Conservation (phyloP, 441 rosid genomes). For the Sinapis alba region DNA sequence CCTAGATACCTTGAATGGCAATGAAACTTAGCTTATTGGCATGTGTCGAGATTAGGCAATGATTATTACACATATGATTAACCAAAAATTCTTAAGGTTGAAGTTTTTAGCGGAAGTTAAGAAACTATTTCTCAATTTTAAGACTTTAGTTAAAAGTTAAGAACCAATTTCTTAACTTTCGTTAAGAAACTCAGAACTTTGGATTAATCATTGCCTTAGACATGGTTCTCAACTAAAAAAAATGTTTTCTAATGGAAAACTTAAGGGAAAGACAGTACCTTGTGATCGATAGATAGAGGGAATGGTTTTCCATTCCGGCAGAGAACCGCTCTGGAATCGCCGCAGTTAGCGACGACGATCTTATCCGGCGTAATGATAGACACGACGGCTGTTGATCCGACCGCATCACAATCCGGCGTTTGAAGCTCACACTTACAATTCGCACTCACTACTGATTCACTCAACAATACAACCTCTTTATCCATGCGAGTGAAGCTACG, state of each 20-base stretch:
- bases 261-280: too few species aligned
- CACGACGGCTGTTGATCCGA: slow-evolving; percentile 89
- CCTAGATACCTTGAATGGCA: neutral
- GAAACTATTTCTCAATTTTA: too few species aligned
- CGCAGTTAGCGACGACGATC: slow-evolving; percentile 76
- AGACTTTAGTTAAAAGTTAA: too few species aligned
- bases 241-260: too few species aligned
- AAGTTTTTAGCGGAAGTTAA: too few species aligned
- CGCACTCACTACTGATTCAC: slow-evolving; percentile 21
- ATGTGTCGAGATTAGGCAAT: neutral
- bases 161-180: too few species aligned
- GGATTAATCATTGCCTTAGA: too few species aligned
- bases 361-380: slow-evolving; percentile 67
- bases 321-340: slow-evolving; percentile 90
- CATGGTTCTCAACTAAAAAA: too few species aligned
- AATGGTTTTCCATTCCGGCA: slow-evolving; percentile 70
- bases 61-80: too few species aligned
- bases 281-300: slow-evolving; percentile 79
- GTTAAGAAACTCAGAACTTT: too few species aligned
- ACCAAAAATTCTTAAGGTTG: too few species aligned
- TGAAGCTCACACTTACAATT: slow-evolving; percentile 78
- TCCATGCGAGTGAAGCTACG: slow-evolving; percentile 72
- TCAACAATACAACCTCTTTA: slow-evolving; percentile 50
- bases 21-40: neutral
- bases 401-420: slow-evolving; percentile 64